These are phyloP conservation scores for Tolypocladium tundrense DNA, from an alignment of 2,329 filamentous ascomycete species.

Conservation along the genomic window DNA sequence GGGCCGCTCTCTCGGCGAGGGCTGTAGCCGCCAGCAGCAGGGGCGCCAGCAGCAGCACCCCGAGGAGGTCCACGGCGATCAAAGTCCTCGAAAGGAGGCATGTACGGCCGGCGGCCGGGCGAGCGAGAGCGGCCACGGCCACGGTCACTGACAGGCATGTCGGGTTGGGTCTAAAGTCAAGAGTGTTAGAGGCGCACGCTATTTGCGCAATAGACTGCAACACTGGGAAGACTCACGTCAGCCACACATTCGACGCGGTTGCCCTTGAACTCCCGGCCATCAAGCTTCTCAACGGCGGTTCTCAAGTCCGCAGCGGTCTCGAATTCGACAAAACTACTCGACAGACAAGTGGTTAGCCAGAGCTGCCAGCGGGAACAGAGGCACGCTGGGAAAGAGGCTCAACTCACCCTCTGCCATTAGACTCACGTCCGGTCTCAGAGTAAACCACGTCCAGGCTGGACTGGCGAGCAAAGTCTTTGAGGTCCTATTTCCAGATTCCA, in stretches of 20 bases:
- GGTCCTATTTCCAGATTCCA: conserved; percentile 79
- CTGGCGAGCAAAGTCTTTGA: conserved; percentile 98
- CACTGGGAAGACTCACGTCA: conserved; percentile 50
- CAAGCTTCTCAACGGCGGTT: conserved; percentile 88
- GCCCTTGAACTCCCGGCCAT: conserved; percentile 88
- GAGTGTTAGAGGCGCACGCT: neutral
- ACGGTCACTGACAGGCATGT: conserved; percentile 56
- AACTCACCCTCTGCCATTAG: conserved; percentile 81
- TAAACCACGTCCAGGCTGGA: conserved; percentile 97
- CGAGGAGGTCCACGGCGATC: conserved; percentile 68
- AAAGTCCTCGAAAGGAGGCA: conserved; percentile 65
- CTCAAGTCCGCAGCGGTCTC: conserved; percentile 85
- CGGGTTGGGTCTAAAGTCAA: conserved; percentile 60
- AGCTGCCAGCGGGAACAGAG: neutral
- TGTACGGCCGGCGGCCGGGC: conserved; percentile 54
- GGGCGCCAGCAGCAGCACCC: conserved; percentile 35
- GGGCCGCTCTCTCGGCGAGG: conserved; percentile 57
- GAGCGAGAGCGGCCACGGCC: conserved; percentile 78
- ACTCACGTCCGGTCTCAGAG: conserved; percentile 88
- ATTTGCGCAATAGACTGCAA: neutral
- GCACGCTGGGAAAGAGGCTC: neutral
- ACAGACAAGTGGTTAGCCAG: conserved; percentile 1
- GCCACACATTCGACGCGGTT: conserved; percentile 74
- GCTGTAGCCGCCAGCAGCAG: conserved; percentile 60
- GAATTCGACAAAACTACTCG: conserved; percentile 83